These are phyloP conservation scores for Sporothrix variecibatus DNA, from an alignment of 2,329 filamentous ascomycete genomes.

Conservation along the genomic window DNA sequence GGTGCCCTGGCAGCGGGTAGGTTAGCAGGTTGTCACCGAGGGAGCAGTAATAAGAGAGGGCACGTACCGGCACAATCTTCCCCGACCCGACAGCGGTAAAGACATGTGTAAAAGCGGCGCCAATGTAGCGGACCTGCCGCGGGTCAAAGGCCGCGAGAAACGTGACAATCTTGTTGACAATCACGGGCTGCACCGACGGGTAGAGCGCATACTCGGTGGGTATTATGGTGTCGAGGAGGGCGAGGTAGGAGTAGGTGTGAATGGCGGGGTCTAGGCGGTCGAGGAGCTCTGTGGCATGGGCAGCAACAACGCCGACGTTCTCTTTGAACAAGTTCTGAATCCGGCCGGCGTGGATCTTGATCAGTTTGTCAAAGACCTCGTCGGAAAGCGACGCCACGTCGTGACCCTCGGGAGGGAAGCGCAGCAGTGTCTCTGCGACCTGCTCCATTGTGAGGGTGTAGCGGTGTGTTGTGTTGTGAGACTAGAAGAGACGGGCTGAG, in stretches of 20 bases:
- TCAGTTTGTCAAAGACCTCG: conserved; percentile 45
- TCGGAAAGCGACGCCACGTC: conserved; percentile 32
- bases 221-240: conserved; percentile 48
- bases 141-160: conserved; percentile 54
- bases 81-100: conserved; percentile 46
- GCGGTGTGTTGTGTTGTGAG: background rate
- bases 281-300: conserved; percentile 44
- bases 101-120: conserved; percentile 46
- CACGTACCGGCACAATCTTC: conserved; percentile 45
- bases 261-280: conserved; percentile 51
- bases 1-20: conserved; percentile 42
- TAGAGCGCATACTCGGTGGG: conserved; percentile 34
- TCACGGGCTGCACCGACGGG: conserved; percentile 36
- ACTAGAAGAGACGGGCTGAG: background rate
- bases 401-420: conserved; percentile 43
- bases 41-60: background rate
- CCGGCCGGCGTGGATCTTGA: conserved; percentile 42
- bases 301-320: conserved; percentile 37
- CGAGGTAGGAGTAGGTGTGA: conserved; percentile 56
- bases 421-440: conserved; percentile 42
- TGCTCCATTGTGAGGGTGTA: conserved; percentile 41
- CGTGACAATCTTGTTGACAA: conserved; percentile 46
- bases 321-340: conserved; percentile 44
- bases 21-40: background rate
- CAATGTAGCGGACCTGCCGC: conserved; percentile 55